Percentiles rank a stretch among this genome's conserved stretches.
These are phyloP conservation scores for Eucalyptus sp. DNA, from an alignment of 345 rosid species.

Conservation along the genomic window DNA sequence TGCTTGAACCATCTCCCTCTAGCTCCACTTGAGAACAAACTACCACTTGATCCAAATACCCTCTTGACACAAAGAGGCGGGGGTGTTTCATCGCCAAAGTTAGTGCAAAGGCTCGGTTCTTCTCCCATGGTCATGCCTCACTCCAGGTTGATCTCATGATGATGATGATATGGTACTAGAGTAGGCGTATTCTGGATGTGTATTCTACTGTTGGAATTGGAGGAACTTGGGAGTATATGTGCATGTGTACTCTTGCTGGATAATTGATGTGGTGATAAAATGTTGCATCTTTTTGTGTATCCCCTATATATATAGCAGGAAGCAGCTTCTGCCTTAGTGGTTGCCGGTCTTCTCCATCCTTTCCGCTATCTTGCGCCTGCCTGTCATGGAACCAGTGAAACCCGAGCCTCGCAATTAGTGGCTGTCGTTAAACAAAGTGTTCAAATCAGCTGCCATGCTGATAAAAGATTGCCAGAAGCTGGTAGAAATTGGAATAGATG, in stretches of 20 bases:
- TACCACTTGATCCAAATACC: constrained; percentile 16
- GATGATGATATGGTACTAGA: background rate
- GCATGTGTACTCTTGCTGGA: background rate
- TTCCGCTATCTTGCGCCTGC: background rate
- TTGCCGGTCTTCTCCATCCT: background rate
- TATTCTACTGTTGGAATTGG: background rate
- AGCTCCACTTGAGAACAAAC: constrained; percentile 49
- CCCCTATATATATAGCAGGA: background rate
- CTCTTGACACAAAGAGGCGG: constrained; percentile 14
- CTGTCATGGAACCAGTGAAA: background rate
- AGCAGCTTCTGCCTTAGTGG: background rate
- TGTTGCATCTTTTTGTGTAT: background rate
- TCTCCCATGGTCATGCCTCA: constrained; percentile 42
- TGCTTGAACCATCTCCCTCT: constrained; percentile 9
- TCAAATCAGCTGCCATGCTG: background rate
- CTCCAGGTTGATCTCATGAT: background rate
- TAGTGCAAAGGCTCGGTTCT: constrained; percentile 34
- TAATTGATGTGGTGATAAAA: background rate
- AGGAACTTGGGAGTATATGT: background rate
- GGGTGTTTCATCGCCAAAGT: constrained; percentile 20
- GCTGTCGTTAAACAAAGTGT: background rate
- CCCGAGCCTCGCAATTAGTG: background rate
- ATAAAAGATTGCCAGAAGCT: background rate
- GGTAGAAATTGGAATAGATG: background rate
- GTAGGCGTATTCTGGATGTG: background rate